Conservation (phyloP, 2,329 filamentous ascomycete genomes). For the Colletotrichum neosansevieriae region DNA sequence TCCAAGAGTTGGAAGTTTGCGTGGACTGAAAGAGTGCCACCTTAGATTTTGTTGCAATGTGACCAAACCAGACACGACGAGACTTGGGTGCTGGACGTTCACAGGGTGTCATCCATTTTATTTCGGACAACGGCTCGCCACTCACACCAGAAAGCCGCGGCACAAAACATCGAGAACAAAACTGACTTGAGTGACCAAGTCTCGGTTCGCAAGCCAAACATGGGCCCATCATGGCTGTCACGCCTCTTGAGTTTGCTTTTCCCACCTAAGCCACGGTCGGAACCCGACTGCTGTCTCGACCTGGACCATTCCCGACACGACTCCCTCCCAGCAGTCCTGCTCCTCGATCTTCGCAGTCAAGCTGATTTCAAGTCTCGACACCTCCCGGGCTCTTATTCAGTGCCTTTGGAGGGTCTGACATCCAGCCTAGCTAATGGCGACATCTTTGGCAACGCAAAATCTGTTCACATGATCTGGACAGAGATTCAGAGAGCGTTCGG, state of each 20-base stretch:
- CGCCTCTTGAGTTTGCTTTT: not conserved
- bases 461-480: slow-evolving; percentile 25
- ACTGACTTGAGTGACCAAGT: not conserved
- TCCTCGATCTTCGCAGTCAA: not conserved
- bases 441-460: slow-evolving; percentile 24
- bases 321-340: not conserved
- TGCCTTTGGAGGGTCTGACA: slow-evolving; percentile 1
- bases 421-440: slow-evolving; percentile 19
- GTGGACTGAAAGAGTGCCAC: not conserved
- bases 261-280: no score
- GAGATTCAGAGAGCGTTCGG: slow-evolving; percentile 1
- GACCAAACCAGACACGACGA: slow-evolving; percentile 46
- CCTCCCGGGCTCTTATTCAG: slow-evolving; percentile 11
- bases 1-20: fast-evolving
- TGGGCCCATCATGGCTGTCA: not conserved
- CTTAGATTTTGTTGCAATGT: slow-evolving; percentile 44
- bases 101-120: slow-evolving; percentile 37
- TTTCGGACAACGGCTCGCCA: slow-evolving; percentile 7
- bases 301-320: not conserved
- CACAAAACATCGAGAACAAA: not conserved
- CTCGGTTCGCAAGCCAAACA: not conserved
- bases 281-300: not conserved
- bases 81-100: slow-evolving; percentile 44
- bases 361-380: slow-evolving; percentile 25
- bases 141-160: not conserved